These are phyloP conservation scores for Albifimbria verrucaria DNA, from an alignment of 2,329 filamentous ascomycete species.

Conservation along the genomic window DNA sequence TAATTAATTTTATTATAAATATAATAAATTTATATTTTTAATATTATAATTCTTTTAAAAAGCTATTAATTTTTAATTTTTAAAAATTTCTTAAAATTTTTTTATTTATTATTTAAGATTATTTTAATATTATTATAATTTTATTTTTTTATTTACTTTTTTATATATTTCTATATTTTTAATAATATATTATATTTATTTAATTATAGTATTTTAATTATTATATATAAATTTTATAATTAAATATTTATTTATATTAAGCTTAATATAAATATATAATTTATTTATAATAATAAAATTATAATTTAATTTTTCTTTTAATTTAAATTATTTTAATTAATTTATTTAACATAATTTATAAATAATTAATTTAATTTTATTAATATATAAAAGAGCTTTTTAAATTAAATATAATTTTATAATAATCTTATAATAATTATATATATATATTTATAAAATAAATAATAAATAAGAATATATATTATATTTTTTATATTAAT, in stretches of 20 bases:
- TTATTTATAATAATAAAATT: neutral
- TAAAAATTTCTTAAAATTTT: too few relatives aligned
- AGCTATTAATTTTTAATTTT: too few relatives aligned
- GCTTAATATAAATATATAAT: too few relatives aligned
- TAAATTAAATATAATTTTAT: neutral
- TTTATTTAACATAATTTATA: neutral
- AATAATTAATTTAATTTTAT: neutral
- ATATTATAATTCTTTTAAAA: too few relatives aligned
- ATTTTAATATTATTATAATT: too few relatives aligned
- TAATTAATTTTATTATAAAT: too few relatives aligned
- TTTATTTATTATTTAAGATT: too few relatives aligned
- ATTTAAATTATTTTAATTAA: neutral
- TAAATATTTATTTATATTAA: neutral
- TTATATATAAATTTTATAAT: neutral
- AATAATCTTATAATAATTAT: neutral
- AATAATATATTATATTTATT: neutral
- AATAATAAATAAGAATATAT: too few relatives aligned
- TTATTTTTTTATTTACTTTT: too few relatives aligned
- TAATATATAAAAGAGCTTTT: slow-evolving; percentile 1
- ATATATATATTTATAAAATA: neutral
- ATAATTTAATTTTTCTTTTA: neutral
- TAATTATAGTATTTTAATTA: neutral
- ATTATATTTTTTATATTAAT: neutral
- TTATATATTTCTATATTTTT: neutral
- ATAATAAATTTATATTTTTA: too few relatives aligned